These are phyloP conservation scores for Musa beccarii DNA, from an alignment of 176 grass and related monocot genomes.

Conservation along the genomic window DNA sequence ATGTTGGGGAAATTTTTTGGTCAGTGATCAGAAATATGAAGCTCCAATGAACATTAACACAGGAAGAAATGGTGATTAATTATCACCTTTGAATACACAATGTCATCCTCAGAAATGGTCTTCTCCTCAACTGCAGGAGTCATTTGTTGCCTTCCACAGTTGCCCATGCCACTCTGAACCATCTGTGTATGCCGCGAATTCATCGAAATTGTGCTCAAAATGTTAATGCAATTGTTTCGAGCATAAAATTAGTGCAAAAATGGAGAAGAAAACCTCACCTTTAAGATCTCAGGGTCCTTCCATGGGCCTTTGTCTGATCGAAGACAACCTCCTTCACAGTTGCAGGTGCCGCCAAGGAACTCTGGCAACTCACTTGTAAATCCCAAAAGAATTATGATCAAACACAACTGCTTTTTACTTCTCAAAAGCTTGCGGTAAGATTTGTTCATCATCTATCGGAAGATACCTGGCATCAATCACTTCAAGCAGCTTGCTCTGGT, in stretches of 20 bases:
- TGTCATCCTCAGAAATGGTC: slow-evolving; percentile 66
- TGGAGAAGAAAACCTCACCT: slow-evolving; percentile 23
- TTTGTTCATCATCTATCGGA: background rate
- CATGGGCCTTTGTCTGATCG: slow-evolving; percentile 94
- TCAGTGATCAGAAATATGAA: background rate
- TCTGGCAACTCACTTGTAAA: slow-evolving; percentile 72
- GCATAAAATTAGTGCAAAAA: background rate
- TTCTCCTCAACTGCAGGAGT: slow-evolving; percentile 49
- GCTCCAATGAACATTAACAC: background rate
- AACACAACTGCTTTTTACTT: background rate
- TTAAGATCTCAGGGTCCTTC: slow-evolving; percentile 80
- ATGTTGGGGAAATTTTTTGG: slow-evolving; percentile 17
- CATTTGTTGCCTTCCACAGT: slow-evolving; percentile 42
- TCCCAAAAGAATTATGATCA: background rate
- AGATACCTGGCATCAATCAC: slow-evolving; percentile 90
- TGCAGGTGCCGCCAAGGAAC: slow-evolving; percentile 87
- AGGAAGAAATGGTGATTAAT: background rate
- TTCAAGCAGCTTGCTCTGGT: slow-evolving; percentile 94
- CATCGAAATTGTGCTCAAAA: no score
- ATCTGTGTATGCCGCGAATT: slow-evolving; percentile 29
- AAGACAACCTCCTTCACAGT: slow-evolving; percentile 83
- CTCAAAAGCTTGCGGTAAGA: no score
- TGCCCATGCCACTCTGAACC: slow-evolving; percentile 61
- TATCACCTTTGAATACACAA: slow-evolving; percentile 45
- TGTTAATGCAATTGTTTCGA: background rate